Evolutionary conservation across 148 eudicot genomes (phyloP).

Genomic region (Chenopodium formosanum): DNA sequence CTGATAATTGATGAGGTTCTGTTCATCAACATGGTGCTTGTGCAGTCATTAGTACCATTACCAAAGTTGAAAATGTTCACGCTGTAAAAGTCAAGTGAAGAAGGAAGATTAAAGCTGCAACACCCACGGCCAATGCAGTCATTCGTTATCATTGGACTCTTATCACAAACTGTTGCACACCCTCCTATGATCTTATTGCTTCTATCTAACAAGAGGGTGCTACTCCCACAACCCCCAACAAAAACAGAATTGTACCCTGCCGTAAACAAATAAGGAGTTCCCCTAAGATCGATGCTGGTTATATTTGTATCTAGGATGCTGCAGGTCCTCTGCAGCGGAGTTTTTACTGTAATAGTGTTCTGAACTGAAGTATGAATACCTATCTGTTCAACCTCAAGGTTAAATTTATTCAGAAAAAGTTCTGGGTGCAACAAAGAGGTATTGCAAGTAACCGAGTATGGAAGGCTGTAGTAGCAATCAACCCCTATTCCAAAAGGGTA

Average conservation of each 20-base stretch:
- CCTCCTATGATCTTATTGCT: constrained; percentile 10
- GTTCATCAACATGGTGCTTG: neutral
- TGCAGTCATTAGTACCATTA: neutral
- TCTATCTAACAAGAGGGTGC: constrained; percentile 10
- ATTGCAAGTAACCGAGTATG: constrained; percentile 23
- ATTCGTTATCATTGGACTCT: neutral
- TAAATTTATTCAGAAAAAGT: constrained; percentile 1
- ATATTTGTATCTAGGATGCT: constrained; percentile 11
- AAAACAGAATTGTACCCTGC: neutral
- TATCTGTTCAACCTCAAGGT: constrained; percentile 19
- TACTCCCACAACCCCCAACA: constrained; percentile 5
- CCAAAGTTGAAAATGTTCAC: constrained; percentile 3
- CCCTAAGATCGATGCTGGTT: constrained; percentile 4
- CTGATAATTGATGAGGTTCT: neutral
- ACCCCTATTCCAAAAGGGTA: constrained; percentile 27
- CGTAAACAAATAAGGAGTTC: neutral
- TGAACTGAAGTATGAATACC: constrained; percentile 11
- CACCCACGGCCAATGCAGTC: constrained; percentile 2
- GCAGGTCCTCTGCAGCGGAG: constrained; percentile 5
- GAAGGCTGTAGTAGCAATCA: constrained; percentile 7
- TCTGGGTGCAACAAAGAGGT: constrained; percentile 6
- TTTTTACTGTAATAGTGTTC: constrained; percentile 1
- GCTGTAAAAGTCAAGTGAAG: constrained; percentile 2
- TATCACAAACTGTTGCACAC: constrained; percentile 13
- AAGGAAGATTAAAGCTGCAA: constrained; percentile 10